Base-by-base conservation (phyloP, 106 monocot genomes). In the Hemerocallis citrina region DNA sequence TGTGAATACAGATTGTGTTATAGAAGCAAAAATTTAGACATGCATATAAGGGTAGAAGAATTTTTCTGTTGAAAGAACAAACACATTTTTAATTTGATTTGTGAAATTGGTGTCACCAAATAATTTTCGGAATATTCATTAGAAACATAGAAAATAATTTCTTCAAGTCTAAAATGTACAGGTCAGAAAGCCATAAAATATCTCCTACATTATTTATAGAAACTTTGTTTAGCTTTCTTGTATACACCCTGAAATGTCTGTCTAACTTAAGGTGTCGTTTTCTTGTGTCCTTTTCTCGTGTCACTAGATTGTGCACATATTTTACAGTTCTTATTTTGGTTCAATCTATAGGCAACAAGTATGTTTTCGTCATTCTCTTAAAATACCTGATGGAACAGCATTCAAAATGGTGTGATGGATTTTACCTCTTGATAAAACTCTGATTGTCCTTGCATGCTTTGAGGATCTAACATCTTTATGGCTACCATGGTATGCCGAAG, bases 391-490 rank as follows among this genome's bases (percentile, higher is more conserved):
- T n/a, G n/a, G n/a, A n/a, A n/a, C n/a, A n/a, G n/a, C n/a, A n/a
- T n/a, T n/a, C n/a, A n/a, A 24, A 27, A 62, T 62, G 36, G 0
- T 57, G 10, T 32, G 32, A n/a, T n/a, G n/a, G n/a, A n/a, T n/a
- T 24, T 47, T 54, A 81, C 81, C 81, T 81, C 81, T 60, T 76
- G 76, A 52, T 72, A 43, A 55, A 81, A 81, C 28, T 81, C 66
- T 28, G 67, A 52, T 40, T 17, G 20, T 11, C 68, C 72, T 29
- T 65, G 68, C 55, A 68, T n/a, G 34, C 68, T 67, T 17, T 72
- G 30, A 54, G 61, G 66, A 25, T 64, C 59, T 58, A 81, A 46
- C 40, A 60, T 24, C 59, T 81, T 81, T 34, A 81, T 76, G 37
- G 81, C 76, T 10, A 81, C 81, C 0, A 54, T 60, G 1, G 81